Evolutionary conservation across 1,284 basidiomycete species (phyloP), one percentile per base, ranked within the genome.

Genomic region (Trametes sp.): DNA sequence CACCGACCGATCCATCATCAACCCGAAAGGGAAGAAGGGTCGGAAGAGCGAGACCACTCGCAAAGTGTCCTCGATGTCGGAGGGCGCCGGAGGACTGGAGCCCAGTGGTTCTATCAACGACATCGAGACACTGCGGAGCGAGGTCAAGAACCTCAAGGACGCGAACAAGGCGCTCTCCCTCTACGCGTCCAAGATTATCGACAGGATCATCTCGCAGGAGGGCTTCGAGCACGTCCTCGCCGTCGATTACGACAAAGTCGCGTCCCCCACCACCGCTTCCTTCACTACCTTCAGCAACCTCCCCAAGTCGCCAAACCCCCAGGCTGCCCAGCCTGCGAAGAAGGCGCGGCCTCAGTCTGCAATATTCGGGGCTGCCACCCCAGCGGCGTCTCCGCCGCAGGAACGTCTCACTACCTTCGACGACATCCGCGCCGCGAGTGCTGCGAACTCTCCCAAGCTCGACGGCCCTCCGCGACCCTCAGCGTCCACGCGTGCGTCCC

Each of bases 121-220:
- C 69, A 73, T 92, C 66, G 88, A 92, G 49, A 85, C 87, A 10
- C 80, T 95, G 49, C 83, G 88, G 48, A 84, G 78, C 23, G 96
- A 98, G 77, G 88, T 97, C 72, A 96, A 96, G 77, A 89, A 87
- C 44, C 86, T 98, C 74, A 93, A 92, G 74, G 96, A 98, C 75
- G 94, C 94, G 50, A 98, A 98, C 83, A 96, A 96, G 75, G 95
- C 95, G 0, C 81, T 98, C 13, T 94, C 93, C 19, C 80, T 98
- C 24, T 98, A 98, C 74, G 95, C 96, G 21, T 95, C 93, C 58
- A 98, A 98, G 82, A 98, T 98, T 71, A 91, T 98, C 70, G 95
- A 98, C 80, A 88, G 95, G 57, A 97, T 98, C 75, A 95, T 97
- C 65, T 87, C 94, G 3, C 89, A 94, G 73, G 95, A 96, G 76